Percentiles rank a stretch among this genome's conserved stretches.
These are phyloP conservation scores for Mycocalia duriaeana DNA, from an alignment of 1,284 basidiomycete genomes.

Conservation along the genomic window DNA sequence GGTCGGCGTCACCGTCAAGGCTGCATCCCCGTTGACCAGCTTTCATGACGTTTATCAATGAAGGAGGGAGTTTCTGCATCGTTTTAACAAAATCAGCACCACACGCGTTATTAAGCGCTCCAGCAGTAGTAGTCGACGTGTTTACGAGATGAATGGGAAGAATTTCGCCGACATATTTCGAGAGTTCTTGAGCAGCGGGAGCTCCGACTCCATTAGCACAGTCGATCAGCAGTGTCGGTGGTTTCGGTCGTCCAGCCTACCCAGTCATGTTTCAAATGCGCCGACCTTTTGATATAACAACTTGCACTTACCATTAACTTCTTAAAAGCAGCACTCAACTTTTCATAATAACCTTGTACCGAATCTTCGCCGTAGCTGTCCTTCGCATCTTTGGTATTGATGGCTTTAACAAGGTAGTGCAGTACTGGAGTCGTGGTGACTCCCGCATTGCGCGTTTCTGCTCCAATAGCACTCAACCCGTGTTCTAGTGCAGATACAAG, in stretches of 20 bases:
- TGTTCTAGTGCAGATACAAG: conserved; percentile 83
- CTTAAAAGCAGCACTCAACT: conserved; percentile 83
- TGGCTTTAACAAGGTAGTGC: conserved; percentile 90
- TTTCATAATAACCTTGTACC: conserved; percentile 83
- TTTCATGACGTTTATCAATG: conserved; percentile 54
- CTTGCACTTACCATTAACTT: conserved; percentile 73
- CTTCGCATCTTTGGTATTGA: conserved; percentile 78
- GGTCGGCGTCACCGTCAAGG: conserved; percentile 96
- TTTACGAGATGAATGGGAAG: conserved; percentile 65
- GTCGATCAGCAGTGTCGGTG: conserved; percentile 76
- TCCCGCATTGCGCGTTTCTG: conserved; percentile 67
- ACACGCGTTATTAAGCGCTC: conserved; percentile 82
- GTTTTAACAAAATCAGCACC: conserved; percentile 99
- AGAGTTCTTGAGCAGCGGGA: conserved; percentile 58
- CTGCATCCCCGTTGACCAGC: conserved; percentile 83
- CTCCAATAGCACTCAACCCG: conserved; percentile 72
- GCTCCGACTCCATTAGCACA: conserved; percentile 98
- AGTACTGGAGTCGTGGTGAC: conserved; percentile 93
- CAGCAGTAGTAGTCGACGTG: conserved; percentile 58
- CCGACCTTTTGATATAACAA: conserved; percentile 2
- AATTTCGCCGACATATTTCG: conserved; percentile 48
- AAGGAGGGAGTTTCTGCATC: conserved; percentile 77
- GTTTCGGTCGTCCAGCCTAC: conserved; percentile 57
- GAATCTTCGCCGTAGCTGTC: conserved; percentile 82
- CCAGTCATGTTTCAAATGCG: conserved; percentile 2